phyloP scores from a whole-genome alignment of 1,139 yeast genomes.

The Diutina pseudorugosa region DNA sequence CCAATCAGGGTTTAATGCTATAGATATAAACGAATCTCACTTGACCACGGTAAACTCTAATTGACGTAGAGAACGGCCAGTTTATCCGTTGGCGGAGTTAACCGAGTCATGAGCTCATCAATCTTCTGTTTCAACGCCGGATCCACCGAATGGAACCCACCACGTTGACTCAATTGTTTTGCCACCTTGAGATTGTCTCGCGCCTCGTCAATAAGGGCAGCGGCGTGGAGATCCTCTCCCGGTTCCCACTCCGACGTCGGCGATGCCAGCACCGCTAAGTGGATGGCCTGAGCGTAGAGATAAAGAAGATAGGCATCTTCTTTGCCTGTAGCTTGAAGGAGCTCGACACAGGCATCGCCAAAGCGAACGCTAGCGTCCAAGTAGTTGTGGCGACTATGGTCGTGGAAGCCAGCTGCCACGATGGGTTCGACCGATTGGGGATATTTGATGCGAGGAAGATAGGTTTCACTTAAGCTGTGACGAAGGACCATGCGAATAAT shows the following conservation, averaged over 20 bases:
- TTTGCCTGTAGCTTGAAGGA: background rate
- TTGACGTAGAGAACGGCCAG: background rate
- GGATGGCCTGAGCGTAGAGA: background rate
- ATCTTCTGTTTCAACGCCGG: background rate
- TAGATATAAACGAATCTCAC: too few species aligned
- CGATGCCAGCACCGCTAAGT: background rate
- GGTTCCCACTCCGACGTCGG: background rate
- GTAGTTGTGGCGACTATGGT: background rate
- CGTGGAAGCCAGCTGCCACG: background rate
- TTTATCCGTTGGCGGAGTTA: background rate
- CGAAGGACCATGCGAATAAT: background rate
- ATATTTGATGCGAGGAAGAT: background rate
- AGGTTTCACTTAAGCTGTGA: background rate
- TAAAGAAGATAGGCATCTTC: background rate
- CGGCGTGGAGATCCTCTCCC: background rate
- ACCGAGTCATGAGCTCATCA: background rate
- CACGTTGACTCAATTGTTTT: background rate
- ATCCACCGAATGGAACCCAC: background rate
- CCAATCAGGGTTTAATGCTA: background rate
- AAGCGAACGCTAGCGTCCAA: background rate
- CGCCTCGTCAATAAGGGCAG: background rate
- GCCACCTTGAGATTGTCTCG: background rate
- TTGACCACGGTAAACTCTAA: background rate
- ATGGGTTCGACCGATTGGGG: background rate
- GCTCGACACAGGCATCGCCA: background rate